phyloP scores from a whole-genome alignment of 73 alveolate species.

The Paramecium octaurelia region DNA sequence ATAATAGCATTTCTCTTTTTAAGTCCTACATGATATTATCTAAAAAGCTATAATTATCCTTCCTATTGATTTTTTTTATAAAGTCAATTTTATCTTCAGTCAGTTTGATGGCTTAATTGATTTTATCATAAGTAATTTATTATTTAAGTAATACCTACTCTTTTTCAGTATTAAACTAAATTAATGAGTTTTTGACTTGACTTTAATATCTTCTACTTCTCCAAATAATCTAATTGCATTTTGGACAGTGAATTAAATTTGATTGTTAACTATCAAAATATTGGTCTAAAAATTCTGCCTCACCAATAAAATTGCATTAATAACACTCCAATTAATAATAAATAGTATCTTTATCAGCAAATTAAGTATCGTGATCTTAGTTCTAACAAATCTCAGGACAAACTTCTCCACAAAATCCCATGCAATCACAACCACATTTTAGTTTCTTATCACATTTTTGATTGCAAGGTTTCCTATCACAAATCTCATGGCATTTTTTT shows the following conservation, averaged over 20 bases:
- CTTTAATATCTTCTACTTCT: neutral
- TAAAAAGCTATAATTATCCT: neutral
- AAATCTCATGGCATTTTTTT: constrained; percentile 63
- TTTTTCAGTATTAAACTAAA: neutral
- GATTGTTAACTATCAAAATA: neutral
- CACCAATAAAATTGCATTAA: neutral
- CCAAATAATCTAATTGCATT: neutral
- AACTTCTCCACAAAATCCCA: constrained; percentile 79
- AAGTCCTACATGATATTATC: neutral
- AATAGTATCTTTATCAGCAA: constrained; percentile 37
- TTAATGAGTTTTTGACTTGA: neutral
- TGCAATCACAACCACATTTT: constrained; percentile 75
- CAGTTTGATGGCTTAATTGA: neutral
- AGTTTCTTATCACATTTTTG: constrained; percentile 60
- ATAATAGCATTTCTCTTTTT: neutral
- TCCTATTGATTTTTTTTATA: neutral
- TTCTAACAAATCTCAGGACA: constrained; percentile 71
- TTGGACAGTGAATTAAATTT: neutral
- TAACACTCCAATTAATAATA: neutral
- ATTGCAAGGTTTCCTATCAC: constrained; percentile 66
- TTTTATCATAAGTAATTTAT: neutral
- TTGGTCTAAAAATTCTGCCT: neutral
- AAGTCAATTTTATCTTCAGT: neutral
- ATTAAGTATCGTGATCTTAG: constrained; percentile 48
- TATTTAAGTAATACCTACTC: neutral